Conservation (phyloP, 768 basidiomycete genomes). For the Ephemerocybe angulata region DNA sequence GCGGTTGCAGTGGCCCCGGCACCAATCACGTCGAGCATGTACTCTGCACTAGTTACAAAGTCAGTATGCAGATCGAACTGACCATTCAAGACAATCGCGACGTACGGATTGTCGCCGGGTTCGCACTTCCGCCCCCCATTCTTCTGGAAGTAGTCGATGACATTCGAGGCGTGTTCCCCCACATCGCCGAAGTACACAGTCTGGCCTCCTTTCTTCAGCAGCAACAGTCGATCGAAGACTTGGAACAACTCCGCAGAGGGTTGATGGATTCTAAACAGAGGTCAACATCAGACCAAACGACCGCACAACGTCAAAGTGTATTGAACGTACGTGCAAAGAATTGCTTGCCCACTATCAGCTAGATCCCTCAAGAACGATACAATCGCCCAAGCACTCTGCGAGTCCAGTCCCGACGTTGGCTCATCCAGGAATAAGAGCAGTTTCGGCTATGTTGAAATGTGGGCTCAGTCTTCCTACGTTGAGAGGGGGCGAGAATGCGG, state of each 20-base stretch:
- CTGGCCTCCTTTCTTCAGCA: constrained; percentile 75
- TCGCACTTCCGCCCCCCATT: constrained; percentile 65
- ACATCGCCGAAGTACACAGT: constrained; percentile 74
- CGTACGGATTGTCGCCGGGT: constrained; percentile 70
- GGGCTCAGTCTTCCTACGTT: neutral
- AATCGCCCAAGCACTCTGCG: constrained; percentile 84
- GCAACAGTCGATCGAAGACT: constrained; percentile 74
- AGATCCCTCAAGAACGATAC: constrained; percentile 70
- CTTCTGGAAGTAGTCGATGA: constrained; percentile 75
- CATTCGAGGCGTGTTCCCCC: constrained; percentile 53
- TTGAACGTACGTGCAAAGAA: constrained; percentile 74
- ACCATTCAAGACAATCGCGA: neutral
- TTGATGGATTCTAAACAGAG: constrained; percentile 24
- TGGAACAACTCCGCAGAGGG: constrained; percentile 83
- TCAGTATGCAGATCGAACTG: constrained; percentile 1
- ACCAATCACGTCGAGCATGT: constrained; percentile 68
- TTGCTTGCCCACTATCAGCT: constrained; percentile 79
- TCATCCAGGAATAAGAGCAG: constrained; percentile 85
- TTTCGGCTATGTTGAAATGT: constrained; percentile 58
- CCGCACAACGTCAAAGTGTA: neutral
- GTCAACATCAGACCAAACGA: neutral
- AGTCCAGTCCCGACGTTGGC: constrained; percentile 85
- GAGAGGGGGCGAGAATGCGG: constrained; percentile 8
- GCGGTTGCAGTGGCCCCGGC: constrained; percentile 62
- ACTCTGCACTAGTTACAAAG: constrained; percentile 47